Evolutionary conservation across 164 flowering plant genomes (phyloP).

Genomic region (Cinnamomum chago): DNA sequence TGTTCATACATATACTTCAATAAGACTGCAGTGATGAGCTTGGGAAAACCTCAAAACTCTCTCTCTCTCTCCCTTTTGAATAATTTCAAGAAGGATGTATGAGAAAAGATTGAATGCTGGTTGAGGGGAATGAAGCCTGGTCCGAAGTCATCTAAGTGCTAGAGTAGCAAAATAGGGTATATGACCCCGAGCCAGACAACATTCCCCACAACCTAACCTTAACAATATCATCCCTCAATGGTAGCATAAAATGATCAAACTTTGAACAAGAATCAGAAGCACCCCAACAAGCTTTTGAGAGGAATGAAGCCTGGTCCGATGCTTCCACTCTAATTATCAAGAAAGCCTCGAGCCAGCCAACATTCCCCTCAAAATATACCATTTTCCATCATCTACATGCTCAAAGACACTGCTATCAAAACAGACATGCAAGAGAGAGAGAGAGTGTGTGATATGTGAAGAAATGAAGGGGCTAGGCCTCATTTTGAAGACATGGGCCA

Average conservation of each 20-base stretch:
- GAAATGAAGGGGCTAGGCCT: background rate
- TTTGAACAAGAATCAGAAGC: constrained; percentile 6
- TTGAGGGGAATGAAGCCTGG: constrained; percentile 44
- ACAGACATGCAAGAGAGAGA: background rate
- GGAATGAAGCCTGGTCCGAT: constrained; percentile 94
- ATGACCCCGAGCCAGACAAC: constrained; percentile 17
- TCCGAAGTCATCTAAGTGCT: constrained; percentile 27
- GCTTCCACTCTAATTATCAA: constrained; percentile 21
- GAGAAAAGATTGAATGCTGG: constrained; percentile 6
- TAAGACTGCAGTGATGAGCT: background rate
- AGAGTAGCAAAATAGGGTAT: background rate
- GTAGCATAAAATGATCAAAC: background rate
- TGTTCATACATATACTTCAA: background rate
- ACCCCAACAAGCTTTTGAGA: constrained; percentile 36
- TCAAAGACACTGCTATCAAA: too few relatives aligned
- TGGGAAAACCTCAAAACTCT: background rate
- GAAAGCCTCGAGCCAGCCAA: constrained; percentile 22
- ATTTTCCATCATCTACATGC: constrained; percentile 1
- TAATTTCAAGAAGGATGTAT: background rate
- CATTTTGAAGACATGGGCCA: background rate
- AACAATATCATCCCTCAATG: background rate
- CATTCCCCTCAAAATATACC: constrained; percentile 19
- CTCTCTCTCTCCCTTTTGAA: background rate
- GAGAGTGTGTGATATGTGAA: background rate
- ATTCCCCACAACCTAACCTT: constrained; percentile 14